phyloP scores from a whole-genome alignment of 2,329 filamentous ascomycete species.

The Alternaria ethzedia region DNA sequence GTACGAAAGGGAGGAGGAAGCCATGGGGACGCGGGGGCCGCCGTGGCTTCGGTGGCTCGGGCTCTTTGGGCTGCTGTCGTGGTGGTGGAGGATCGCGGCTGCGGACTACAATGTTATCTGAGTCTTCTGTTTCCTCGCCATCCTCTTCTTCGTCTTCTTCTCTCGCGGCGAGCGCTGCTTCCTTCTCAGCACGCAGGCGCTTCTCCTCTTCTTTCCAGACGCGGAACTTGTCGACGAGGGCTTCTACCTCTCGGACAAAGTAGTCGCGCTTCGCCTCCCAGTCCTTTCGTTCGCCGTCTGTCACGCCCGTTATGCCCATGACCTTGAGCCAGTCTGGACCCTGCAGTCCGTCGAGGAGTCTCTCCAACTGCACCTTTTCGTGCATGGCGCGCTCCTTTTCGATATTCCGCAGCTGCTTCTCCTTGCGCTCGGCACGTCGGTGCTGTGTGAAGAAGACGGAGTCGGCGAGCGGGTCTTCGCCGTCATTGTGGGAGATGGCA shows the following conservation, averaged over 20 bases:
- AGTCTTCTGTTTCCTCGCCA: constrained; percentile 47
- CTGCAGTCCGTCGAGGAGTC: constrained; percentile 79
- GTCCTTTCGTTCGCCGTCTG: constrained; percentile 82
- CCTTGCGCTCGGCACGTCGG: constrained; percentile 66
- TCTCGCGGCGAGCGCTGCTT: constrained; percentile 62
- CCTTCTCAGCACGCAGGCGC: constrained; percentile 76
- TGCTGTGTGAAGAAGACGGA: constrained; percentile 64
- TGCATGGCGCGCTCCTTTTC: constrained; percentile 71
- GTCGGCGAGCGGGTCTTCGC: constrained; percentile 63
- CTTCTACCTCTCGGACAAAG: constrained; percentile 82
- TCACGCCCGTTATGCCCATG: constrained; percentile 86
- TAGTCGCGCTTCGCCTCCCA: constrained; percentile 86
- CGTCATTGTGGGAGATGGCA: constrained; percentile 40
- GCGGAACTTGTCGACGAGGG: constrained; percentile 84
- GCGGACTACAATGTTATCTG: constrained; percentile 32
- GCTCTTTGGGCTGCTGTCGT: constrained; percentile 56
- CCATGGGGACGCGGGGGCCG: constrained; percentile 41
- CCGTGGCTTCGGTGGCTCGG: constrained; percentile 35
- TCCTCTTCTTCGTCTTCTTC: constrained; percentile 53
- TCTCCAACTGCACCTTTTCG: constrained; percentile 69
- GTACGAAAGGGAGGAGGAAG: constrained; percentile 36
- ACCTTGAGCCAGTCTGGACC: constrained; percentile 92
- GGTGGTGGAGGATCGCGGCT: constrained; percentile 22
- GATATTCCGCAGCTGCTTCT: constrained; percentile 72
- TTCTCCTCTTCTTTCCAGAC: constrained; percentile 91